These are phyloP conservation scores for Zygosaccharomyces siamensis DNA, from an alignment of 805 yeast genomes.

Conservation along the genomic window DNA sequence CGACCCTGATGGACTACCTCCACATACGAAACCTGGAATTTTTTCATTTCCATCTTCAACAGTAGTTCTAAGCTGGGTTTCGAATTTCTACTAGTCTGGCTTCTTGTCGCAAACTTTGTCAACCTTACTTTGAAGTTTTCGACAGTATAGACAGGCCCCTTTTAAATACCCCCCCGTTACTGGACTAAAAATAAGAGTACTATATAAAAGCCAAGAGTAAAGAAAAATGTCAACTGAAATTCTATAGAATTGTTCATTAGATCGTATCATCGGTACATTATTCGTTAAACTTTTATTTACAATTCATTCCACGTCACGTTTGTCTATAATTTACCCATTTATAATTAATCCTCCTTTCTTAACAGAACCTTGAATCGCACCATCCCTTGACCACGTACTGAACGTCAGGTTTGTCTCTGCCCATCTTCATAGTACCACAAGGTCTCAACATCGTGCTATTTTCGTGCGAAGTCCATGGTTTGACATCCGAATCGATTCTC, in stretches of 20 bases:
- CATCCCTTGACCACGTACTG: slow-evolving; percentile 36
- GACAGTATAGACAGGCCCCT: background rate
- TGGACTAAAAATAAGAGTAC: background rate
- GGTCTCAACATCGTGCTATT: slow-evolving; percentile 26
- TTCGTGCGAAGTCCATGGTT: slow-evolving; percentile 24
- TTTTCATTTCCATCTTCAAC: slow-evolving; percentile 4
- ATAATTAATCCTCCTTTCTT: slow-evolving; percentile 39
- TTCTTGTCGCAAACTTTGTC: no score
- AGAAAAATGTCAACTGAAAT: background rate
- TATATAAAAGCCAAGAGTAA: background rate
- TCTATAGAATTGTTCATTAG: background rate
- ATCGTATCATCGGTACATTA: background rate
- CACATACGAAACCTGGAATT: slow-evolving; percentile 24
- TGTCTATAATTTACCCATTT: slow-evolving; percentile 25
- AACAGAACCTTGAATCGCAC: slow-evolving; percentile 30
- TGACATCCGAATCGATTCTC: slow-evolving; percentile 25
- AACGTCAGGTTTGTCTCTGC: slow-evolving; percentile 16
- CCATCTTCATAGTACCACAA: slow-evolving; percentile 27
- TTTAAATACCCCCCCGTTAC: background rate
- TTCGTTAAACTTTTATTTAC: background rate
- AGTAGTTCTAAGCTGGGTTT: background rate
- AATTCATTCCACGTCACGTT: slow-evolving; percentile 6
- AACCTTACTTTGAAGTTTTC: background rate
- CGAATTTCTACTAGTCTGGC: no score
- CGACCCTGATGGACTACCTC: slow-evolving; percentile 24